These are phyloP conservation scores for Oryza brachyantha DNA, from an alignment of 176 grass and related monocot species.

Conservation along the genomic window DNA sequence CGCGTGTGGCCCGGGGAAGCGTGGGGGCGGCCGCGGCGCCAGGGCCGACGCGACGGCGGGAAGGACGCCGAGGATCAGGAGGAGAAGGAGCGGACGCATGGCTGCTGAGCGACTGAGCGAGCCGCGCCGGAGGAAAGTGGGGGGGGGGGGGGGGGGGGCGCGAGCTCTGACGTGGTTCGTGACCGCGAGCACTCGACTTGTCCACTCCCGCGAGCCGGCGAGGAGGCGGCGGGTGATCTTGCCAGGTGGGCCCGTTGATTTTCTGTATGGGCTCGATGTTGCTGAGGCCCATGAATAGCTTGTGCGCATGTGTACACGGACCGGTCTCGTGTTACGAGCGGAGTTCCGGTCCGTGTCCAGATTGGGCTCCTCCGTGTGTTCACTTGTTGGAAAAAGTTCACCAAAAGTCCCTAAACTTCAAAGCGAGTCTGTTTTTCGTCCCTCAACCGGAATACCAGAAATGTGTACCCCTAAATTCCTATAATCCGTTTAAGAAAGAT, in stretches of 20 bases:
- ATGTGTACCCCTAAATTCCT: too few relatives aligned
- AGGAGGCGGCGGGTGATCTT: background rate
- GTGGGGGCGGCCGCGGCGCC: constrained; percentile 23
- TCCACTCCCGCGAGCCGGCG: background rate
- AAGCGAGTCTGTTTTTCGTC: too few relatives aligned
- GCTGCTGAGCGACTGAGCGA: too few relatives aligned
- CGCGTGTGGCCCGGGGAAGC: constrained; percentile 29
- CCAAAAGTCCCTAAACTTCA: too few relatives aligned
- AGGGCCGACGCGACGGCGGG: constrained; percentile 6
- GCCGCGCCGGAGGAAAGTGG: background rate
- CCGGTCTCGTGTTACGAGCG: too few relatives aligned
- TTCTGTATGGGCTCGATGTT: background rate
- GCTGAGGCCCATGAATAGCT: background rate
- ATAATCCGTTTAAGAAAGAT: too few relatives aligned
- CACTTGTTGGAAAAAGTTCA: too few relatives aligned
- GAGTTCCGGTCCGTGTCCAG: background rate
- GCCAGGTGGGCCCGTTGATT: background rate
- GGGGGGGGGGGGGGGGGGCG: too few relatives aligned
- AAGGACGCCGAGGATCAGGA: constrained; percentile 10
- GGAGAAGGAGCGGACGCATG: constrained; percentile 23
- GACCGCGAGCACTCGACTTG: background rate
- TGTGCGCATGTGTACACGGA: background rate
- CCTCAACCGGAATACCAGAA: too few relatives aligned
- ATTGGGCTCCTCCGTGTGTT: background rate
- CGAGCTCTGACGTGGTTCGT: constrained; percentile 3